Evolutionary conservation across 306 rosid genomes (phyloP), one percentile per base, ranked within the genome.

Genomic region (Elaeagnus macrophylla): DNA sequence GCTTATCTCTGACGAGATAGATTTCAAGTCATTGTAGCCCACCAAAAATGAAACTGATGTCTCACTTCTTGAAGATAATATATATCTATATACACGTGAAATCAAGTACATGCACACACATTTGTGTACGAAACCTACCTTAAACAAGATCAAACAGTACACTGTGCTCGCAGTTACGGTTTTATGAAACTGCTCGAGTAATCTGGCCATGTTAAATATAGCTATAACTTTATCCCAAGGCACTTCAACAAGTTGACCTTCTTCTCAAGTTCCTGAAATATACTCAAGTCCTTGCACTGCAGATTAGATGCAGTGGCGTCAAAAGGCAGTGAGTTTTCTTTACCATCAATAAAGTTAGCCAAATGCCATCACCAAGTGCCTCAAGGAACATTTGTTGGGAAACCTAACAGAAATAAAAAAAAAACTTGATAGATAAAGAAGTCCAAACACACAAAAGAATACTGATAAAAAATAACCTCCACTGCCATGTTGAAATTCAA

Each of bases 181-280:
- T 47, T 69, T 78, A 69, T 84, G 74, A 65, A 84, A 74, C 69
- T 79, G 95, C 84, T 93, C 96, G 10, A 82, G 77, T 75, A 93
- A 74, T 67, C 99, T 79, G 67, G 87, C 95, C 69, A 93, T 74
- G 75, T 93, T 93, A 75, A 93, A 93, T 37, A 93, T 77, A 48
- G 85, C 65, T 8, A 96, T 84, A 74, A 93, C 96, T 82, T 87
- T 93, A 68, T 84, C 80, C 99, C 96, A 84, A 53, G 95, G 85
- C 32, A 93, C 71, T 68, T 81, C 88, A 10, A 93, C 76, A 42
- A 39, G 54, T 55, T 67, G 87, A 60, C 88, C 89, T 41, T 72
- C 79, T 55, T 85, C 77, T 87, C 89, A 70, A 93, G 85, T 44
- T 78, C 85, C 73, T 70, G 83, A 79, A 87, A 93, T 41, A 87